These are phyloP conservation scores for Kurtzmaniella quercitrusa DNA, from an alignment of 1,139 yeast genomes.

Conservation along the genomic window DNA sequence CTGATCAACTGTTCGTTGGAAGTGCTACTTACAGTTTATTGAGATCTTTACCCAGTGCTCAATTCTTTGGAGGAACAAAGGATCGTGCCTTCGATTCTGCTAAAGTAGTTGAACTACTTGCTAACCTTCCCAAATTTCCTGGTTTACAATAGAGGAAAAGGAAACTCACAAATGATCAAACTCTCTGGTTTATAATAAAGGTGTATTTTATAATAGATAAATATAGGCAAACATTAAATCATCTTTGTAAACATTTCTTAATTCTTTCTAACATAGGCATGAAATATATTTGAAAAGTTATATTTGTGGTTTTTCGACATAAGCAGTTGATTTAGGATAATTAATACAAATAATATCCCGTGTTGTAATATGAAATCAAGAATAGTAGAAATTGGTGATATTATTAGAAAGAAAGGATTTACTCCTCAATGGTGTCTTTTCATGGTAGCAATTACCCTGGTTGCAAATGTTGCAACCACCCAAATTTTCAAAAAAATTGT, in stretches of 20 bases:
- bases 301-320: no score
- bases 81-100: conserved; percentile 38
- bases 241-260: neutral
- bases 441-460: neutral
- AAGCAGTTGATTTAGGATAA: no score
- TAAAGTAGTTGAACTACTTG: conserved; percentile 39
- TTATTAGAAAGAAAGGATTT: neutral
- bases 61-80: conserved; percentile 39
- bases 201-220: neutral
- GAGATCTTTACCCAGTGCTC: conserved; percentile 49
- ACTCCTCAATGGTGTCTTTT: neutral
- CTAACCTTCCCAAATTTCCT: conserved; percentile 30
- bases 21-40: conserved; percentile 51
- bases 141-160: conserved; percentile 4
- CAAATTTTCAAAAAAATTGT: neutral
- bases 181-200: conserved; percentile 15
- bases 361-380: neutral
- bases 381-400: neutral
- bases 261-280: no score
- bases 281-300: no score
- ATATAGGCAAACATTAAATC: neutral
- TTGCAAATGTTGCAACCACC: neutral
- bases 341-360: no score
- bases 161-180: no score
- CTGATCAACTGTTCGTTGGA: conserved; percentile 37